phyloP scores from a whole-genome alignment of 768 basidiomycete species.

The Rhodotorula toruloides region DNA sequence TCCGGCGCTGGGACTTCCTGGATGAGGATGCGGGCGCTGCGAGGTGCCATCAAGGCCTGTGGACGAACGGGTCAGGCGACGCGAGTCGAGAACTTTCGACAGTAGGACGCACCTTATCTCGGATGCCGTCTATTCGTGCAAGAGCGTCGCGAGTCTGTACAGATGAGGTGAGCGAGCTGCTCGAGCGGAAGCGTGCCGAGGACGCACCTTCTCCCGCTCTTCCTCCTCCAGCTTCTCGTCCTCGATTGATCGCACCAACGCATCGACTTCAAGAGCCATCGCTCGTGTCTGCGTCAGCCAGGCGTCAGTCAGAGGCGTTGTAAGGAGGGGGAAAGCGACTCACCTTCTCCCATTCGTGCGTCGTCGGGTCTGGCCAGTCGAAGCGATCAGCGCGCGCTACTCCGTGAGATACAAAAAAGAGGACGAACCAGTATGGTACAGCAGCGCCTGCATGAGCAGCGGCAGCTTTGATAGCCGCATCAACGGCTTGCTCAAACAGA shows the following conservation, averaged over 20 bases:
- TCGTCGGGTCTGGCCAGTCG: slow-evolving; percentile 77
- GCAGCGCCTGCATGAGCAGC: slow-evolving; percentile 90
- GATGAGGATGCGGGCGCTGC: slow-evolving; percentile 78
- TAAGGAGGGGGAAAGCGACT: background rate
- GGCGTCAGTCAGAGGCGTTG: slow-evolving; percentile 40
- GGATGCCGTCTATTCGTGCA: slow-evolving; percentile 91
- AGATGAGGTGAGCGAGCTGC: background rate
- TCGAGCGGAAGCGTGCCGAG: background rate
- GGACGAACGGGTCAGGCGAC: background rate
- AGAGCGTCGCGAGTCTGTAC: slow-evolving; percentile 74
- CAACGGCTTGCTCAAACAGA: slow-evolving; percentile 93
- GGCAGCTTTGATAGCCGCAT: slow-evolving; percentile 95
- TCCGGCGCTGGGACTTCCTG: slow-evolving; percentile 57
- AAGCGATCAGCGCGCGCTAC: background rate
- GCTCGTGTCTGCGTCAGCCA: slow-evolving; percentile 62
- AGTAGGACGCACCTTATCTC: slow-evolving; percentile 62
- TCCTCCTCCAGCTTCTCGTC: slow-evolving; percentile 97
- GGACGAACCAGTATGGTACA: slow-evolving; percentile 59
- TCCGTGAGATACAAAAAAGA: background rate
- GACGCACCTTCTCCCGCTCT: slow-evolving; percentile 67
- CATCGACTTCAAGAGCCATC: slow-evolving; percentile 96
- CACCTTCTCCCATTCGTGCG: slow-evolving; percentile 78
- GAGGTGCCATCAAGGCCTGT: slow-evolving; percentile 69
- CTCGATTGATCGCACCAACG: slow-evolving; percentile 91
- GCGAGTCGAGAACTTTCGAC: background rate